These are phyloP conservation scores for Trichoderma sp. DNA, from an alignment of 2,329 filamentous ascomycete species.

Conservation along the genomic window DNA sequence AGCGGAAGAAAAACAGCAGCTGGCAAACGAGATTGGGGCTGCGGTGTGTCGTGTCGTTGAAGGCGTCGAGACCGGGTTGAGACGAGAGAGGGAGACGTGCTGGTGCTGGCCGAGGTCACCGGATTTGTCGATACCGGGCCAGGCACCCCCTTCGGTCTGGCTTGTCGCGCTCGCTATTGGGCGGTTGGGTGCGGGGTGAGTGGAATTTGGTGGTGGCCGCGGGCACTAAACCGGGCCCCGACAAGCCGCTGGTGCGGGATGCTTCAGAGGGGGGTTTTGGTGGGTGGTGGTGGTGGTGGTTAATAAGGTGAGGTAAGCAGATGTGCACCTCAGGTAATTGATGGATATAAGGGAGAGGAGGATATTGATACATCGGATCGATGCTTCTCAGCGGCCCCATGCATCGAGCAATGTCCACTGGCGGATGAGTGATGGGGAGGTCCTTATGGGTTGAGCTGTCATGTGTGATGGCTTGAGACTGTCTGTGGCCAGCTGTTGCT, in stretches of 20 bases:
- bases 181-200: constrained; percentile 21
- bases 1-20: background rate
- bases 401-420: no score
- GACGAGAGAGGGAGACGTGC: constrained; percentile 14
- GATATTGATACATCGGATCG: no score
- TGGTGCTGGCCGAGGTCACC: constrained; percentile 9
- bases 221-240: constrained; percentile 24
- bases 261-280: background rate
- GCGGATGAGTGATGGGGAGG: no score
- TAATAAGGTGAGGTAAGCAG: no score
- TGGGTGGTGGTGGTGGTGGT: background rate
- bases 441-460: no score
- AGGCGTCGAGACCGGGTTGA: constrained; percentile 6
- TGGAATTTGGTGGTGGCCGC: constrained; percentile 18
- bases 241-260: constrained; percentile 1
- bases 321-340: no score
- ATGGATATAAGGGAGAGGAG: no score
- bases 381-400: no score
- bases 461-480: no score
- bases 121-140: constrained; percentile 12
- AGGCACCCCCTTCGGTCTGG: constrained; percentile 15
- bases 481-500: no score
- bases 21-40: constrained; percentile 22
- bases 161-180: background rate
- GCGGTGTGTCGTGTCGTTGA: constrained; percentile 21